A percentile compares a stretch with the other conserved stretches of the same genome.
phyloP scores from a whole-genome alignment of 345 rosid species.

The Rhodamnia rubescens region DNA sequence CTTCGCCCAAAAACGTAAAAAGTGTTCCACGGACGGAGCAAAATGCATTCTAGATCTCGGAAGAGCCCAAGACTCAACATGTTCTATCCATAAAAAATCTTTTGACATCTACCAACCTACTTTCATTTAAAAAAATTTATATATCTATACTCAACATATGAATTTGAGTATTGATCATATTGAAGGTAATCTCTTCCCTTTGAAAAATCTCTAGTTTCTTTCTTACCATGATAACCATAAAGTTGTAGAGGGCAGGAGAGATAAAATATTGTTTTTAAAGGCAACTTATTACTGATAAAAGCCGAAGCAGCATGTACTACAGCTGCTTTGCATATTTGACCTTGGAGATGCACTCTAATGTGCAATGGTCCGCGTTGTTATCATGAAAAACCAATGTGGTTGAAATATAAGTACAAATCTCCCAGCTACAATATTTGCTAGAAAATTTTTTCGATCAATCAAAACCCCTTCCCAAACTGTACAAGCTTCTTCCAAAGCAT shows the following conservation, averaged over 20 bases:
- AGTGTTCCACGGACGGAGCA: background rate
- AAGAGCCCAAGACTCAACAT: background rate
- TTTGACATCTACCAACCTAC: background rate
- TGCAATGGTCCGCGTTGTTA: background rate
- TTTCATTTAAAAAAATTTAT: background rate
- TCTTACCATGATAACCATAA: background rate
- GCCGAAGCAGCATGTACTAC: background rate
- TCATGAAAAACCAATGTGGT: background rate
- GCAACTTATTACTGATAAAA: background rate
- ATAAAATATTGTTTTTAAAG: background rate
- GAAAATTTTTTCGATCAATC: background rate
- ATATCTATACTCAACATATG: background rate
- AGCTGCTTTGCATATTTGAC: background rate
- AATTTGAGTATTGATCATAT: background rate
- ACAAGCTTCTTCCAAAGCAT: too few relatives aligned
- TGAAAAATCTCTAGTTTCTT: background rate
- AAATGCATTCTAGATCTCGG: background rate
- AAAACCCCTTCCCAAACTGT: too few relatives aligned
- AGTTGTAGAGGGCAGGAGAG: background rate
- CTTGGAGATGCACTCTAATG: background rate
- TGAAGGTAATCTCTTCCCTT: background rate
- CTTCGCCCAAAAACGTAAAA: background rate
- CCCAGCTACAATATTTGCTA: background rate
- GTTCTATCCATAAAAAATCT: background rate
- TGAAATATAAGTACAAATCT: background rate